Evolutionary conservation across 306 rosid genomes (phyloP).

Genomic region (Pyrus communis): DNA sequence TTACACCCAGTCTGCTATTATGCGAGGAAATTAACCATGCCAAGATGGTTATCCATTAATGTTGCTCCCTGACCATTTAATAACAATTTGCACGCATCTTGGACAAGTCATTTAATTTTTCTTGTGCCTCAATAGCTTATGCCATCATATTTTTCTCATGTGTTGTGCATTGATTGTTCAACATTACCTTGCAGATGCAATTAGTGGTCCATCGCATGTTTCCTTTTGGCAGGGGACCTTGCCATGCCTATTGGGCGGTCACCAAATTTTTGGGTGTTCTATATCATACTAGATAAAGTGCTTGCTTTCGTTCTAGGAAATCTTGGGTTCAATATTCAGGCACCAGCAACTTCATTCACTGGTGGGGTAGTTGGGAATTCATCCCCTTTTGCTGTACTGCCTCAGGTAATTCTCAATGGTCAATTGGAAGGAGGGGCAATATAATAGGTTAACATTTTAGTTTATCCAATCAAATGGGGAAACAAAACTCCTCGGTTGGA

Average conservation of each 20-base stretch:
- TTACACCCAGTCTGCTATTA: not conserved
- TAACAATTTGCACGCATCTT: not conserved
- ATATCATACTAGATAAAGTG: constrained; percentile 80
- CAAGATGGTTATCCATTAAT: not conserved
- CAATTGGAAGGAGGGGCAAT: not conserved
- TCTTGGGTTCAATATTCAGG: constrained; percentile 49
- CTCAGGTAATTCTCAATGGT: constrained; percentile 43
- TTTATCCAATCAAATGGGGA: not conserved
- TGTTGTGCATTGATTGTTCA: constrained; percentile 12
- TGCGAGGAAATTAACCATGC: not conserved
- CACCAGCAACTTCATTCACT: constrained; percentile 76
- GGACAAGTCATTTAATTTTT: not conserved
- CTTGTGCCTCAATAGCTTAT: not conserved
- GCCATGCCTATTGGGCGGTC: constrained; percentile 99
- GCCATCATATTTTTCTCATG: not conserved
- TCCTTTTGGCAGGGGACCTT: constrained; percentile 97
- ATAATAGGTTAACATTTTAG: not conserved
- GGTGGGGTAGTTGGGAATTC: constrained; percentile 84
- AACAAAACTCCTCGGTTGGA: not conserved
- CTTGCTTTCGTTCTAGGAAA: constrained; percentile 58
- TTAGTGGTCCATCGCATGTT: constrained; percentile 71
- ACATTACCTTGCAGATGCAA: constrained; percentile 53
- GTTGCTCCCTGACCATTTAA: not conserved
- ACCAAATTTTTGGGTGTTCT: constrained; percentile 90
- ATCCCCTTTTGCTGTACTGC: constrained; percentile 70